Evolutionary conservation across 2,329 filamentous ascomycete genomes (phyloP).

Genomic region (Emmonsiellopsis sp.): DNA sequence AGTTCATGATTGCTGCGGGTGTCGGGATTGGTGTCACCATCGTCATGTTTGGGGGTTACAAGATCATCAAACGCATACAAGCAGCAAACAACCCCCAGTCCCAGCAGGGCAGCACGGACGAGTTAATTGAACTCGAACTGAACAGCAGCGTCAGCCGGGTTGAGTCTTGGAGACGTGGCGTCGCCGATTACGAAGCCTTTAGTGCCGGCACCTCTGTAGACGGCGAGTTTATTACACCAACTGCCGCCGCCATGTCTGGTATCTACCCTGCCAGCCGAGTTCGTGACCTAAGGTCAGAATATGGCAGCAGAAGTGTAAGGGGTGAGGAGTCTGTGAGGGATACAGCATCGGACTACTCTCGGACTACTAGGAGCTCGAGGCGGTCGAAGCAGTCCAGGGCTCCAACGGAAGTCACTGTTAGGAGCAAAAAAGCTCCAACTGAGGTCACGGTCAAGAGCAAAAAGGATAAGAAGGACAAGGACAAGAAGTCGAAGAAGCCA

Average conservation of each 20-base stretch:
- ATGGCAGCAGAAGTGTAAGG: constrained; percentile 14
- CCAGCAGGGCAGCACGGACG: constrained; percentile 38
- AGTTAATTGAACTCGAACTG: constrained; percentile 47
- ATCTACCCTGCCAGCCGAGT: constrained; percentile 25
- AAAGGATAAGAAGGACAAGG: constrained; percentile 15
- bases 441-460: constrained; percentile 20
- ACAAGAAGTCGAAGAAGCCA: constrained; percentile 30
- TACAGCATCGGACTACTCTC: constrained; percentile 8
- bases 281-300: constrained; percentile 15
- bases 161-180: constrained; percentile 55
- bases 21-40: constrained; percentile 88
- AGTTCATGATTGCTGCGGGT: constrained; percentile 88
- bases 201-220: constrained; percentile 53
- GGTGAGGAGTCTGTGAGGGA: constrained; percentile 8
- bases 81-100: constrained; percentile 18
- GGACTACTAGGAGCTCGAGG: constrained; percentile 12
- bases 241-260: constrained; percentile 41
- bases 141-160: constrained; percentile 45
- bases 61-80: constrained; percentile 83
- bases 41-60: constrained; percentile 92
- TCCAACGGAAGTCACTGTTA: constrained; percentile 16
- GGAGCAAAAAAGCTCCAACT: constrained; percentile 15
- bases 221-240: constrained; percentile 55
- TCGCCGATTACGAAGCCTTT: constrained; percentile 46
- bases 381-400: constrained; percentile 13